Evolutionary conservation across 768 basidiomycete species (phyloP).

Genomic region (Suillus weaverae): DNA sequence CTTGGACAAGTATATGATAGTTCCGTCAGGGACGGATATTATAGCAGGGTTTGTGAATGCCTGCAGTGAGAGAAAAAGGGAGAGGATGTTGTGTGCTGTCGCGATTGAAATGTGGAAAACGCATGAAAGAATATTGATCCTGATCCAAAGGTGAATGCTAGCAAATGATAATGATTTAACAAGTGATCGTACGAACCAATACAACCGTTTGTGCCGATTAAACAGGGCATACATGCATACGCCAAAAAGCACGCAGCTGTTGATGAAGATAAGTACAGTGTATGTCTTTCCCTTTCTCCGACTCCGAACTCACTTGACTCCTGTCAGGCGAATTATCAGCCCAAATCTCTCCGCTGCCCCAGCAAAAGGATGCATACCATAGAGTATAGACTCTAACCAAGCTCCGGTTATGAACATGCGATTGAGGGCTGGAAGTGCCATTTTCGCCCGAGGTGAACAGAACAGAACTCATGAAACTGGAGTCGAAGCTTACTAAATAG

Average conservation of each 20-base stretch:
- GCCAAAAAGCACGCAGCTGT: neutral
- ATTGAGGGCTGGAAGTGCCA: neutral
- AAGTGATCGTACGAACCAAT: neutral
- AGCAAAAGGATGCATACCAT: neutral
- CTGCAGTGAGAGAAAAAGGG: neutral
- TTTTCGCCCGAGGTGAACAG: neutral
- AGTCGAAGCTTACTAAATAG: neutral
- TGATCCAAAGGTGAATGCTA: neutral
- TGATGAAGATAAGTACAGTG: neutral
- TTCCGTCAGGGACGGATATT: neutral
- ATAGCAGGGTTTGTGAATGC: neutral
- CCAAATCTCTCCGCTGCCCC: too few species aligned
- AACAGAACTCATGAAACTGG: neutral
- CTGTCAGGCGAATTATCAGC: neutral
- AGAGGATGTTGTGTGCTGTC: constrained; percentile 8
- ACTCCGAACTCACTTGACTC: neutral
- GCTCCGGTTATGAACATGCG: neutral
- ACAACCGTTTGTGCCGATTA: neutral
- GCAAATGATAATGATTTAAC: neutral
- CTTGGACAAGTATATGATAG: neutral
- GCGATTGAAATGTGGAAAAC: constrained; percentile 7
- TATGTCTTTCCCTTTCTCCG: too few species aligned
- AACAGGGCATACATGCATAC: neutral
- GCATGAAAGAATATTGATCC: neutral
- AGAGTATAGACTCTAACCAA: neutral